Evolutionary conservation across 345 rosid species (phyloP), one percentile per base, ranked within the genome.

Genomic region (Eucalyptus sp.): DNA sequence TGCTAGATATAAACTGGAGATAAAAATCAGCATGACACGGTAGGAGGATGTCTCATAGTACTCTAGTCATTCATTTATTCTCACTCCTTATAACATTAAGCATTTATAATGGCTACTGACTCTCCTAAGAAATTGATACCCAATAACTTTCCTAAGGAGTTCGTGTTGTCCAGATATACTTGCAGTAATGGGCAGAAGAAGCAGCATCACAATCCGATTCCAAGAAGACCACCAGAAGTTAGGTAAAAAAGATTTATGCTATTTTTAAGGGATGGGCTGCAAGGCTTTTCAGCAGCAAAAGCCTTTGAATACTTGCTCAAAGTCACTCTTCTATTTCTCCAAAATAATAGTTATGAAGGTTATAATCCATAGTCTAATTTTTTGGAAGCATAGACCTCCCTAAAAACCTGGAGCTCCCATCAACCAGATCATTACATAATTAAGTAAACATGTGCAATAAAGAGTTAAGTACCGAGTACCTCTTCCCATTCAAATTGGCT

Each of bases 401-500:
- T 50, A 86, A 86, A 87, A 50, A 20, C 29, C 33, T 68, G 58
- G 85, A 68, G 44, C 52, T 68, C 56, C 54, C 51, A 84, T 62
- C 37, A 54, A 10, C 52, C n/a, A 51, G n/a, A 41, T 76, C 48
- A 22, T 76, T 76, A 76, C 48, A 50, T n/a, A 79, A 16, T 52
- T n/a, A 10, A 49, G 20, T 27, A 33, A 89, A 50, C 17, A 76
- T 41, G 29, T 7, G 15, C 48, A 41, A 22, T 11, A 76, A 76
- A 76, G 48, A 86, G 20, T 87, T 44, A 13, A 56, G 46, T 41
- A 90, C 84, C 87, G 50, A 41, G 24, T 91, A 96, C 96, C 94
- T 94, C 86, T 89, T 92, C 66, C 90, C 88, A 54, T 71, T 88
- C 86, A 91, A 91, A 89, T 71, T 92, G 68, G 94, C 89, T 90